These are phyloP conservation scores for Amorphotheca resinae DNA, from an alignment of 495 filamentous ascomycete species.

Conservation along the genomic window DNA sequence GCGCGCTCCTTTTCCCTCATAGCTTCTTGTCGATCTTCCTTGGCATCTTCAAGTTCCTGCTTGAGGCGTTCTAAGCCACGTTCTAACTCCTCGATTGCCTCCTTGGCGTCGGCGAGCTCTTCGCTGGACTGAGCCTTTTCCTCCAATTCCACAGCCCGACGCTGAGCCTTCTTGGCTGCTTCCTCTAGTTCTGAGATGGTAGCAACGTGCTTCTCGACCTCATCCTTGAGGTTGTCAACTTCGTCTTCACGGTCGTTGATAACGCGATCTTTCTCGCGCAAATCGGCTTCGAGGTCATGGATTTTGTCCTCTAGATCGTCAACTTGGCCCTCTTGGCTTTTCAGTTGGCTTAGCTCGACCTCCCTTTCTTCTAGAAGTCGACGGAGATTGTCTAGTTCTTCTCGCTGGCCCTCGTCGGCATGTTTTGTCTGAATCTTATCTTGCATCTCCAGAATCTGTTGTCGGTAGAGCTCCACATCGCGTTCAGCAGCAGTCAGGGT, in stretches of 20 bases:
- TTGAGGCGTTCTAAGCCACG: constrained; percentile 30
- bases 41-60: constrained; percentile 42
- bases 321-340: constrained; percentile 37
- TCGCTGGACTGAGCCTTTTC: constrained; percentile 40
- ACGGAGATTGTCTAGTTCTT: constrained; percentile 46
- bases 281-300: constrained; percentile 50
- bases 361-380: constrained; percentile 36
- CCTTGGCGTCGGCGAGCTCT: constrained; percentile 42
- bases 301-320: constrained; percentile 56
- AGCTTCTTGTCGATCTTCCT: constrained; percentile 50
- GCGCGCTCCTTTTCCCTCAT: constrained; percentile 46
- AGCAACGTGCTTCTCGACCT: constrained; percentile 38
- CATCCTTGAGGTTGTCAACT: constrained; percentile 45
- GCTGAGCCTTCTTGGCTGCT: constrained; percentile 41
- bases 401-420: constrained; percentile 46
- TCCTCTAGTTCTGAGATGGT: constrained; percentile 38
- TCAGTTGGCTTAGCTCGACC: constrained; percentile 33
- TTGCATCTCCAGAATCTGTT: constrained; percentile 64
- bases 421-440: constrained; percentile 68
- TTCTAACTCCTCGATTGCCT: constrained; percentile 36
- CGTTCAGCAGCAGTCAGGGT: constrained; percentile 65
- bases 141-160: constrained; percentile 48
- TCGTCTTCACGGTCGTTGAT: constrained; percentile 56
- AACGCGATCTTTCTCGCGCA: constrained; percentile 51
- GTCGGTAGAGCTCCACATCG: constrained; percentile 61